A percentile compares a stretch with the other conserved stretches of the same genome.
Conservation (phyloP, 164 flowering plant genomes). For the grape (Vitis vinifera) region ASM3070453v1 NC_081806.1:3469001-3469500, state of each 20-base stretch:
- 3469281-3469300: conserved; percentile 27
- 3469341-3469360: conserved; percentile 18
- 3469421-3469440: conserved; percentile 23
- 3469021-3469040: conserved; percentile 16
- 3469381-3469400: conserved; percentile 21
- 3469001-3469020: conserved; percentile 44
- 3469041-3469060: conserved; percentile 21
- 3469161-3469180: conserved; percentile 7
- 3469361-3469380: conserved; percentile 13
- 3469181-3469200: conserved; percentile 9
- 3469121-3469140: conserved; percentile 17
- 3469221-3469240: conserved; percentile 11
- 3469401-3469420: conserved; percentile 21
- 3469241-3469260: conserved; percentile 7
- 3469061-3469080: conserved; percentile 22
- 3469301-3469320: conserved; percentile 9
- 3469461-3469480: conserved; percentile 32
- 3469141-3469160: conserved; percentile 8
- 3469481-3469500: conserved; percentile 43
- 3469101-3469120: conserved; percentile 4
- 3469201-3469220: conserved; percentile 11
- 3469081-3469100: conserved; percentile 13
- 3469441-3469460: conserved; percentile 35
- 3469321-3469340: conserved; percentile 10
- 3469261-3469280: conserved; percentile 14